Percentiles rank a stretch among this genome's conserved stretches.
Evolutionary conservation across 352 stramenopile genomes (phyloP).

Genomic region (Phytophthora colocasiae): DNA sequence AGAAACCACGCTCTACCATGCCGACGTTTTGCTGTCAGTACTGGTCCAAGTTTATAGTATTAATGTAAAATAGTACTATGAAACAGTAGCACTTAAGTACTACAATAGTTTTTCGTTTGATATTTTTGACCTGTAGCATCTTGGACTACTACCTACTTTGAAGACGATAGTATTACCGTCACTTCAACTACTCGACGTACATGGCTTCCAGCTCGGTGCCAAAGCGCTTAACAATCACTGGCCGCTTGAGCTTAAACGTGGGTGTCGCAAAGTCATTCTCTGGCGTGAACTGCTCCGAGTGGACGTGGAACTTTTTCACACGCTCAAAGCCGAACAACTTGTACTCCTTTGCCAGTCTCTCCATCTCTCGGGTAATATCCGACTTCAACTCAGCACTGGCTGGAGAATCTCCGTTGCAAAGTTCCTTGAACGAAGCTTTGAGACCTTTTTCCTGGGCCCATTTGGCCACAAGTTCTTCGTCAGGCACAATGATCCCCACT

Average conservation of each 20-base stretch:
- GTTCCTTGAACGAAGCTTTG: conserved; percentile 33
- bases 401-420: conserved; percentile 13
- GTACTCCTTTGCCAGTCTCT: conserved; percentile 59
- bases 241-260: conserved; percentile 97
- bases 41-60: no score
- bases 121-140: no score
- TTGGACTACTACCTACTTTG: no score
- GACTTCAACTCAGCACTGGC: conserved; percentile 38
- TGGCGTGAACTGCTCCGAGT: conserved; percentile 86
- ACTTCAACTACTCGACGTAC: conserved; percentile 53
- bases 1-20: no score
- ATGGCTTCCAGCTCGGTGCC: conserved; percentile 79
- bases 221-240: conserved; percentile 90
- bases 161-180: no score
- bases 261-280: conserved; percentile 95
- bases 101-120: no score
- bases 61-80: no score
- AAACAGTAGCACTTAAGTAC: no score
- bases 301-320: conserved; percentile 88
- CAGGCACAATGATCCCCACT: conserved; percentile 94
- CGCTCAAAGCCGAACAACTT: conserved; percentile 94
- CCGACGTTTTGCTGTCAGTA: no score
- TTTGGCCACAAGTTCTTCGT: conserved; percentile 86
- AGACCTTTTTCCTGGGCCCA: conserved; percentile 72
- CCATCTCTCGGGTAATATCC: conserved; percentile 84